Percentiles rank a stretch among this genome's conserved stretches.
phyloP scores from a whole-genome alignment of 495 filamentous ascomycete genomes.

The Tuber melanosporum region DNA sequence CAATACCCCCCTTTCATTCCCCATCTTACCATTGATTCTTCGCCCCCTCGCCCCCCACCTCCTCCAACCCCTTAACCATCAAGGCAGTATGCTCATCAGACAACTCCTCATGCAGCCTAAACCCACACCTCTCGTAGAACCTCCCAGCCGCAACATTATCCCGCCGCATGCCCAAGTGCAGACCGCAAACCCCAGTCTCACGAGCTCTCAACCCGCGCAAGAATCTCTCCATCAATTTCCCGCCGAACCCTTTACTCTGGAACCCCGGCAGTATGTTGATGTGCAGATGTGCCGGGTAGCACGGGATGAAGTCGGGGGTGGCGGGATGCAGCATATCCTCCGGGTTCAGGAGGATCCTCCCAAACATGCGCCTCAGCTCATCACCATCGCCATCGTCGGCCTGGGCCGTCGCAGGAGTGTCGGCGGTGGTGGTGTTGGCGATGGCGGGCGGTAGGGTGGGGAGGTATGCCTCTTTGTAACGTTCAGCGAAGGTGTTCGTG shows the following conservation, averaged over 20 bases:
- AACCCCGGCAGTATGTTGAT: conserved; percentile 24
- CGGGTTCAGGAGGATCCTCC: conserved; percentile 10
- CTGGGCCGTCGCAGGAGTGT: not conserved
- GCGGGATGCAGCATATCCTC: conserved; percentile 21
- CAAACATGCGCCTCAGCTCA: conserved; percentile 16
- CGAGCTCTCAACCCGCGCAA: conserved; percentile 1
- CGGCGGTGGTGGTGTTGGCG: not conserved
- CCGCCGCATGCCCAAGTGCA: conserved; percentile 26
- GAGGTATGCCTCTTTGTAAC: conserved; percentile 17
- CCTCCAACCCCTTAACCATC: conserved; percentile 24
- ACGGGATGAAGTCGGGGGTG: conserved; percentile 5
- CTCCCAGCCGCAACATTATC: conserved; percentile 23
- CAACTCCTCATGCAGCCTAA: conserved; percentile 9
- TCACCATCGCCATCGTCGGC: not conserved
- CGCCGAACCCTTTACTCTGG: conserved; percentile 22
- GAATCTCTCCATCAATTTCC: conserved; percentile 19
- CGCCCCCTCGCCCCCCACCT: not conserved
- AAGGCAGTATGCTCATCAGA: conserved; percentile 18
- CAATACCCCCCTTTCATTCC: not conserved
- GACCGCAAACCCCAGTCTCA: not conserved
- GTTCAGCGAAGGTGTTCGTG: conserved; percentile 22
- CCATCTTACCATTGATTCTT: not conserved
- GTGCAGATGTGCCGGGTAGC: conserved; percentile 27
- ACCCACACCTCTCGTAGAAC: conserved; percentile 28
- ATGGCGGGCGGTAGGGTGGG: conserved; percentile 8